Base-by-base conservation (phyloP, 164 flowering plant genomes). In the Paratinospora sagittata region DNA sequence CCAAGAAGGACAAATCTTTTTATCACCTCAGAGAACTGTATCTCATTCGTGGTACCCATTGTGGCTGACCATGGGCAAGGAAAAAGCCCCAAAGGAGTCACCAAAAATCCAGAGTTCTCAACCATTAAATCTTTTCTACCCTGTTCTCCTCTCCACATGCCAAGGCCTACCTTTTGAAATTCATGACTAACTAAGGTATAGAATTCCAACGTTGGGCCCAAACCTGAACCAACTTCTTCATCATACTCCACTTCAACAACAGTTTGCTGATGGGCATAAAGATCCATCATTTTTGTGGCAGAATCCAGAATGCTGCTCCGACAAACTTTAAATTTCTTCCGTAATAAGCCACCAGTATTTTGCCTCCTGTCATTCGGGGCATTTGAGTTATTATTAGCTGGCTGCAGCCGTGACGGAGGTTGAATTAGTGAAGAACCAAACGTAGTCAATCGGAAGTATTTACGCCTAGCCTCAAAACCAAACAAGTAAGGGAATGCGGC, bases 151-250 rank as follows among this genome's bases (percentile, higher is more conserved):
- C 99, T 96, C 99, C 99, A 96, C 96, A 96, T 87, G 30, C 88
- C 86, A 58, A 91, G 70, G 65, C 89, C 92, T 71, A 73, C 49
- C 57, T 85, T 91, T 78, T 90, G 99, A 81, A 96, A 88, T 76
- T 87, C 99, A 55, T 81, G 89, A 73, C 99, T 85, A 14, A 96
- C 93, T 67, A 93, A 75, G 13, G 98, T 93, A 78, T 83, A 96
- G 72, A 96, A 96, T 77, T 96, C 99, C 79, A 96, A 66, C 47
- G 99, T 96, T 61, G 99, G 99, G 72, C 98, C 99, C 70, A 90
- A 90, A 64, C 99, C 99, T 67, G 96, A 88, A 70, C 99, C 99
- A 71, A 93, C 95, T 84, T 96, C 99, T 64, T 86, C 97, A 69
- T 41, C 66, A 70, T 83, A 92, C 78, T 86, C 93, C 74, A 91